These are phyloP conservation scores for Ustilago sp. DNA, from an alignment of 1,284 basidiomycete species.

Conservation along the genomic window DNA sequence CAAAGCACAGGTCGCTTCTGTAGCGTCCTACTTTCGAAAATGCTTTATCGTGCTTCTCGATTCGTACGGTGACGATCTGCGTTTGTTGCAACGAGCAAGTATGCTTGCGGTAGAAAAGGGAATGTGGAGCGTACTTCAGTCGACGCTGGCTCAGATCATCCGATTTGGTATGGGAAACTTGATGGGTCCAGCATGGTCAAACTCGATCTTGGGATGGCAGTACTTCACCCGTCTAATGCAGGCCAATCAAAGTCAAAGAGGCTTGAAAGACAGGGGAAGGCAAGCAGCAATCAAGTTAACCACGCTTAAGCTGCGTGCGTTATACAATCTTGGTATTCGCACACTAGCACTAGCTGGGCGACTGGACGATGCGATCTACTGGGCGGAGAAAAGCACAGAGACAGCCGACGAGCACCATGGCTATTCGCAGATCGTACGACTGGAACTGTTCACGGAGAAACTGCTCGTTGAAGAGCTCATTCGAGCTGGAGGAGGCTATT, in stretches of 20 bases:
- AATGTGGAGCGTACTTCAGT: conserved; percentile 26
- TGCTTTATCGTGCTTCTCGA: conserved; percentile 38
- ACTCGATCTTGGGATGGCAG: conserved; percentile 15
- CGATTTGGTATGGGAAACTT: conserved; percentile 16
- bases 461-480: conserved; percentile 46
- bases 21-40: conserved; percentile 22
- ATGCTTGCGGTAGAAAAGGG: conserved; percentile 38
- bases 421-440: conserved; percentile 9
- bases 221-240: conserved; percentile 20
- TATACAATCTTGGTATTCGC: conserved; percentile 49
- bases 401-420: not conserved
- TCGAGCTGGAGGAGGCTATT: conserved; percentile 7
- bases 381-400: conserved; percentile 19
- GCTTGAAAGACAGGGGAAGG: conserved; percentile 12
- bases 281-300: not conserved
- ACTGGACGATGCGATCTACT: conserved; percentile 35
- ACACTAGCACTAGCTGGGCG: conserved; percentile 39
- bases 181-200: not conserved
- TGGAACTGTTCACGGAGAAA: conserved; percentile 37
- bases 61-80: conserved; percentile 33
- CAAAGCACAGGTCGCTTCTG: conserved; percentile 7
- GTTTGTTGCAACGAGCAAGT: conserved; percentile 27
- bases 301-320: conserved; percentile 6
- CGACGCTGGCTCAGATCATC: conserved; percentile 37
- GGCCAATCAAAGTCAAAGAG: conserved; percentile 17